phyloP scores from a whole-genome alignment of 805 yeast species.

The Komagataella pastoris region DNA sequence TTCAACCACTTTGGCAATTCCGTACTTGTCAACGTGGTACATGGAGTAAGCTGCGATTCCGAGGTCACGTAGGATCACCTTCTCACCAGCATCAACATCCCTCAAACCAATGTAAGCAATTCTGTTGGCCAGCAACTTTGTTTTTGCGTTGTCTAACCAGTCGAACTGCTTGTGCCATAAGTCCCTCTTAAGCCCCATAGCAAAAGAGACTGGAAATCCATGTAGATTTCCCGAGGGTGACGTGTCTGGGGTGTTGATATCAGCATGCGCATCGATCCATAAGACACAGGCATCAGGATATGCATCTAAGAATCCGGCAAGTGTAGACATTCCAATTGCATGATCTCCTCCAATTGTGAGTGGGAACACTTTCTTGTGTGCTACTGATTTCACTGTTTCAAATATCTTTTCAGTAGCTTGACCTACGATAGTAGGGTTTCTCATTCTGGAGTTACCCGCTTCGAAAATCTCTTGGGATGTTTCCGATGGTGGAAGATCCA shows the following conservation, averaged over 20 bases:
- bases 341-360: slow-evolving; percentile 94
- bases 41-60: slow-evolving; percentile 80
- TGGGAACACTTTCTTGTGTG: slow-evolving; percentile 42
- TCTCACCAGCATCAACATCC: slow-evolving; percentile 85
- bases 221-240: slow-evolving; percentile 86
- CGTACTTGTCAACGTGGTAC: slow-evolving; percentile 93
- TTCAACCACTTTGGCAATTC: slow-evolving; percentile 81
- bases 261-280: slow-evolving; percentile 99
- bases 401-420: slow-evolving; percentile 54
- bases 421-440: slow-evolving; percentile 69
- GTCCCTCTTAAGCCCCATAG: slow-evolving; percentile 66
- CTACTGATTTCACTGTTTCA: slow-evolving; percentile 40
- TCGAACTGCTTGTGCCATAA: slow-evolving; percentile 58
- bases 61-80: slow-evolving; percentile 52
- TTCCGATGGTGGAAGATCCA: slow-evolving; percentile 29
- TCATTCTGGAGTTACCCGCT: slow-evolving; percentile 27
- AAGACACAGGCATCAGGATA: slow-evolving; percentile 81
- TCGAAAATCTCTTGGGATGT: slow-evolving; percentile 4
- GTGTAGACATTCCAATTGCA: slow-evolving; percentile 89
- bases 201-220: slow-evolving; percentile 91
- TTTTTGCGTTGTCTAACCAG: slow-evolving; percentile 47
- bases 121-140: slow-evolving; percentile 51
- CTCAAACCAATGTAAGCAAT: slow-evolving; percentile 90
- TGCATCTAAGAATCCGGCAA: slow-evolving; percentile 65
- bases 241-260: slow-evolving; percentile 77